A percentile compares a stretch with the other conserved stretches of the same genome.
phyloP scores from a whole-genome alignment of 1,284 basidiomycete species.

The Sanghuangporus weigelae region DNA sequence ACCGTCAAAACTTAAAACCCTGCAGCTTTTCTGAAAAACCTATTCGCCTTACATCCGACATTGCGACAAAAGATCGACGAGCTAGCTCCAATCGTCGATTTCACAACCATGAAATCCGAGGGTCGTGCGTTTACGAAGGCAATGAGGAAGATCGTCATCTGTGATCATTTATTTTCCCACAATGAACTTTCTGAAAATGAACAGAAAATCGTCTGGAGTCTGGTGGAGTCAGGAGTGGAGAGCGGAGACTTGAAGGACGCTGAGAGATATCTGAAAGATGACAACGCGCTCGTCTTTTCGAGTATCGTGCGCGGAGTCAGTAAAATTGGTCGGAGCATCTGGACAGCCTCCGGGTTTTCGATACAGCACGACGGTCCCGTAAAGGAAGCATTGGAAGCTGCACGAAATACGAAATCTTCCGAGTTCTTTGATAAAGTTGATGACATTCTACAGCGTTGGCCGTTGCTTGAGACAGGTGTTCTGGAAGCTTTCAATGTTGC shows the following conservation, averaged over 20 bases:
- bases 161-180: neutral
- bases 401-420: neutral
- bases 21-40: neutral
- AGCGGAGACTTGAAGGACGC: neutral
- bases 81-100: neutral
- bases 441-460: neutral
- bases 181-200: neutral
- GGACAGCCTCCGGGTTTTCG: neutral
- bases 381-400: neutral
- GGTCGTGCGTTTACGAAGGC: neutral
- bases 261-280: neutral
- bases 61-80: neutral
- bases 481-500: neutral
- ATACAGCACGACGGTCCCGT: neutral
- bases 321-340: neutral
- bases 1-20: neutral
- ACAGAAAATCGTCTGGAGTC: neutral
- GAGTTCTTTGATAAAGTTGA: neutral
- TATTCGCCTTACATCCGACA: neutral
- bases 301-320: neutral
- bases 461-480: neutral
- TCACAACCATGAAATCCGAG: neutral
- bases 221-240: slow-evolving; percentile 1
- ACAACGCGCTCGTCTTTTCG: neutral
- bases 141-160: slow-evolving; percentile 5